Evolutionary conservation across 169 alveolate species (phyloP).

Genomic region (Cyclospora cayetanensis): DNA sequence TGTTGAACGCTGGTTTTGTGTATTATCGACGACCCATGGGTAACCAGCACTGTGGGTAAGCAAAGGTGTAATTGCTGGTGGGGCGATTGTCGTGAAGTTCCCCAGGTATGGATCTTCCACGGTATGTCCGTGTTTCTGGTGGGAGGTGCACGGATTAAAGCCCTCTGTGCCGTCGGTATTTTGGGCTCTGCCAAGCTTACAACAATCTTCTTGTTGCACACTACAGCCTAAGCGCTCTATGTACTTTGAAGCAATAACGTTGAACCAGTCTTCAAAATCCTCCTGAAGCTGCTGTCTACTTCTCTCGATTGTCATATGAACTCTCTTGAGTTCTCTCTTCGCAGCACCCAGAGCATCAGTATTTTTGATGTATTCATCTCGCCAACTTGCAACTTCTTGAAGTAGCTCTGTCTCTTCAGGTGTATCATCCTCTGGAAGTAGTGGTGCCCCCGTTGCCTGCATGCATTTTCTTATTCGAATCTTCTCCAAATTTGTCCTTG

Average conservation of each 20-base stretch:
- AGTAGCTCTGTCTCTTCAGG: constrained; percentile 33
- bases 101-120: background rate
- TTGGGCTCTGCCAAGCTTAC: background rate
- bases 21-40: background rate
- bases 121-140: no score
- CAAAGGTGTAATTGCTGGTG: background rate
- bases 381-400: background rate
- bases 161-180: no score
- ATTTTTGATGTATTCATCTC: background rate
- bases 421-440: background rate
- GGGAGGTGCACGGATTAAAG: no score
- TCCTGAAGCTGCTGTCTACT: constrained; percentile 67
- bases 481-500: background rate
- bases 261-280: constrained; percentile 73
- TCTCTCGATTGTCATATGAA: background rate
- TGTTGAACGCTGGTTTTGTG: background rate
- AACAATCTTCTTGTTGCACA: background rate
- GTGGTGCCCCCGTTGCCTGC: background rate
- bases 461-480: constrained; percentile 5
- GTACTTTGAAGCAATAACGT: background rate
- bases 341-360: background rate
- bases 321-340: background rate
- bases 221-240: background rate
- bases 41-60: background rate
- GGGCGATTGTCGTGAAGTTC: background rate